A percentile compares a stretch with the other conserved stretches of the same genome.
Conservation (phyloP, 2,329 filamentous ascomycete genomes). For the Talaromyces sp. region DNA sequence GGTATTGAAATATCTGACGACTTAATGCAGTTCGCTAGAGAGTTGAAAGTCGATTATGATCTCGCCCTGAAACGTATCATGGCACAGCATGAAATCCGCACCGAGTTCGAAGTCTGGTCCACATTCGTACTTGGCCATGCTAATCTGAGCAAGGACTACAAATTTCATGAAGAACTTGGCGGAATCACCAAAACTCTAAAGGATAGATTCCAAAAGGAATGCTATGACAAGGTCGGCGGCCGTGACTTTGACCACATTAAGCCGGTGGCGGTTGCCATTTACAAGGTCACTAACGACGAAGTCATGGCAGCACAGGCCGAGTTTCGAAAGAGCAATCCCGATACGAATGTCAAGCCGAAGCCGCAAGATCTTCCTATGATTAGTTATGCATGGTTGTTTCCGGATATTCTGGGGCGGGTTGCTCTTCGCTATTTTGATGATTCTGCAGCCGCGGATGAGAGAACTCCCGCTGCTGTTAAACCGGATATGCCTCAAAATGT, state of each 20-base stretch:
- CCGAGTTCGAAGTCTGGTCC: constrained; percentile 90
- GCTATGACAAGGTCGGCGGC: constrained; percentile 62
- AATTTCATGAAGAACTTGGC: constrained; percentile 78
- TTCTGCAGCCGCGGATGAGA: neutral
- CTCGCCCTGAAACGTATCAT: constrained; percentile 72
- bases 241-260: constrained; percentile 58
- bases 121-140: constrained; percentile 77
- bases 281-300: constrained; percentile 73
- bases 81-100: constrained; percentile 75
- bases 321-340: constrained; percentile 31
- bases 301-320: constrained; percentile 58
- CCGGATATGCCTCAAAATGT: neutral
- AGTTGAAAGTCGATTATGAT: constrained; percentile 76
- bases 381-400: constrained; percentile 91
- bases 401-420: constrained; percentile 66
- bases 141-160: constrained; percentile 72
- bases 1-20: constrained; percentile 56
- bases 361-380: constrained; percentile 68
- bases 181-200: constrained; percentile 64
- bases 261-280: constrained; percentile 81
- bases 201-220: constrained; percentile 64
- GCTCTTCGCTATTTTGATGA: constrained; percentile 48
- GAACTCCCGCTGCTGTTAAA: neutral
- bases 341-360: constrained; percentile 19
- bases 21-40: constrained; percentile 56